Evolutionary conservation across 2,329 filamentous ascomycete species (phyloP), one percentile per base, ranked within the genome.

Genomic region (Xylaria sp.): DNA sequence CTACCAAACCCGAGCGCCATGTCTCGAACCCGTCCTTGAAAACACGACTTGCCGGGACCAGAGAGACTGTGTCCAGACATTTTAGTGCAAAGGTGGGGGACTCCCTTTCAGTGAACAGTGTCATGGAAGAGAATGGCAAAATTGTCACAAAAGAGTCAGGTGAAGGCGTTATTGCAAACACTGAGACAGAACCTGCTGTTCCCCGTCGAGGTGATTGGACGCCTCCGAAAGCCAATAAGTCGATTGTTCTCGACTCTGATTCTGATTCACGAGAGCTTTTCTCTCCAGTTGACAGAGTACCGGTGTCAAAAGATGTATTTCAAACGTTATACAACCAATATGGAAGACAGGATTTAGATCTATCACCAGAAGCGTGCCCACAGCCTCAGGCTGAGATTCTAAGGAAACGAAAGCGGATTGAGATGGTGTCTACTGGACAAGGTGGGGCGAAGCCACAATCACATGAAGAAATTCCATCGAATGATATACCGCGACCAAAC

Each of bases 151-250:
- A 60, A 25, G 39, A 30, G 1, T 9, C 56, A 55, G 23, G 23
- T 50, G 32, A 41, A n/a, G 36, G n/a, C 52, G 34, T 13, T 9
- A 13, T 56, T 34, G 28, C 39, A 28, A 28, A 41, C 25, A 46
- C 34, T 20, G 7, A 36, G 8, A 66, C 61, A 25, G 84, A 86
- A 60, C 78, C 76, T 53, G 91, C 90, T 8, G 76, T 86, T 30
- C 81, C 80, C 53, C 83, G 91, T 67, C 84, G 88, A 67, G 75
- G 80, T 15, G 84, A 90, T 66, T 94, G 91, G 92, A 94, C 92
- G 0, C 91, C 91, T 2, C 85, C 88, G 4, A 83, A 82, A 55
- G 75, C 82, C 39, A 82, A 82, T 48, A 72, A 71, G 0, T 65
- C 76, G 3, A 67, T 76, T 65, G 73, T 69, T 45, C 70, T 77